A percentile compares a stretch with the other conserved stretches of the same genome.
These are phyloP conservation scores for Yarrowia alimentaria DNA, from an alignment of 805 yeast species.

Conservation along the genomic window DNA sequence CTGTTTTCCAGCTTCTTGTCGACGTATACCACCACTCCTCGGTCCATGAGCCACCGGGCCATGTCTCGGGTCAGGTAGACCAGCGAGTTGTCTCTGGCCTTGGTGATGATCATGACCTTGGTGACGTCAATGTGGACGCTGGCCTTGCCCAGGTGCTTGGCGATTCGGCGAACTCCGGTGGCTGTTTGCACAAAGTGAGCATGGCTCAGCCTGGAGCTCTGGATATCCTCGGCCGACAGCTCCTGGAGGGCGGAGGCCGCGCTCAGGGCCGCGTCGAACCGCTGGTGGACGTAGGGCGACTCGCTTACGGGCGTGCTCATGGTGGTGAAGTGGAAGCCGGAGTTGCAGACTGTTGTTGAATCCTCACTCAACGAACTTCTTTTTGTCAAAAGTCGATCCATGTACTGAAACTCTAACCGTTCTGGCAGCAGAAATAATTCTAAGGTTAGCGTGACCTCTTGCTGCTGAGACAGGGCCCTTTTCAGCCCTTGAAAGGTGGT, in stretches of 20 bases:
- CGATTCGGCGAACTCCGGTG: slow-evolving; percentile 37
- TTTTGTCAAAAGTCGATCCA: slow-evolving; percentile 26
- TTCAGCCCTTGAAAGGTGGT: too few relatives aligned
- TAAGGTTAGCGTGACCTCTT: too few relatives aligned
- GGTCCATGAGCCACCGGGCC: slow-evolving; percentile 68
- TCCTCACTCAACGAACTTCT: too few relatives aligned
- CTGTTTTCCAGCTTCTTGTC: slow-evolving; percentile 64
- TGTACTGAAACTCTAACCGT: slow-evolving; percentile 27
- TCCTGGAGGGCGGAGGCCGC: slow-evolving; percentile 27
- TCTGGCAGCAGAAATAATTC: too few relatives aligned
- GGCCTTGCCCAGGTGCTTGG: slow-evolving; percentile 36
- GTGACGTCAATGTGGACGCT: slow-evolving; percentile 59
- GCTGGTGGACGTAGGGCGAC: slow-evolving; percentile 27
- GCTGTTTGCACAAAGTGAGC: slow-evolving; percentile 35
- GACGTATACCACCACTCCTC: slow-evolving; percentile 58
- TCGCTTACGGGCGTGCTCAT: slow-evolving; percentile 24
- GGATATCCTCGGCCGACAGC: slow-evolving; percentile 25
- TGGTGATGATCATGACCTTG: slow-evolving; percentile 80
- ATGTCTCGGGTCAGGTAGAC: slow-evolving; percentile 74
- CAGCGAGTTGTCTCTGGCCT: slow-evolving; percentile 79
- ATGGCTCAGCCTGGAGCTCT: slow-evolving; percentile 26
- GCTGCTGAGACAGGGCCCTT: too few relatives aligned
- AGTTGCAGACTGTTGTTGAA: neutral
- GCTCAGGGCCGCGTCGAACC: slow-evolving; percentile 25
- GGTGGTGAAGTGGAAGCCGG: too few relatives aligned